A percentile compares a stretch with the other conserved stretches of the same genome.
These are phyloP conservation scores for Trichoderma arundinaceum DNA, from an alignment of 2,329 filamentous ascomycete species.

Conservation along the genomic window DNA sequence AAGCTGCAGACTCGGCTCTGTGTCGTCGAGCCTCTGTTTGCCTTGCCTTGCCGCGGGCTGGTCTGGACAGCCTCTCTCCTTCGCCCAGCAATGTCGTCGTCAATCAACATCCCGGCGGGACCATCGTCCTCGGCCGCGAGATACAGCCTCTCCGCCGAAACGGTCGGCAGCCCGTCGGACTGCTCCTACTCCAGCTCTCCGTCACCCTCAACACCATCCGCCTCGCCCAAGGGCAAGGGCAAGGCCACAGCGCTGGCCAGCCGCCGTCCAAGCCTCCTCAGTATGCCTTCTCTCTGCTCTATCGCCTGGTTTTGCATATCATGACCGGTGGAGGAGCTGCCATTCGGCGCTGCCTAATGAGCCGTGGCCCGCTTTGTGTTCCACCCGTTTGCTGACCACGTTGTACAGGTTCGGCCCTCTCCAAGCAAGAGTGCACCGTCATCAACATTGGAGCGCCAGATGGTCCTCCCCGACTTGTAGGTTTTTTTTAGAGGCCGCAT, in stretches of 20 bases:
- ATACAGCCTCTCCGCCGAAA: constrained; percentile 52
- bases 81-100: constrained; percentile 63
- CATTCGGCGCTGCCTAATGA: constrained; percentile 14
- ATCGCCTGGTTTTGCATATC: neutral
- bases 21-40: constrained; percentile 21
- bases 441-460: constrained; percentile 79
- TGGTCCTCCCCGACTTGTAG: constrained; percentile 72
- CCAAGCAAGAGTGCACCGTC: constrained; percentile 77
- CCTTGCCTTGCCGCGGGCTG: constrained; percentile 10
- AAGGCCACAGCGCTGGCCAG: constrained; percentile 55
- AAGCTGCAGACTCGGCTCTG: constrained; percentile 19
- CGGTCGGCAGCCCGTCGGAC: constrained; percentile 53
- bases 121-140: constrained; percentile 43
- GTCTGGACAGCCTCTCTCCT: constrained; percentile 18
- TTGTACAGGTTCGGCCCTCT: constrained; percentile 69
- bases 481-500: constrained; percentile 39
- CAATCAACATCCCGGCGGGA: constrained; percentile 68
- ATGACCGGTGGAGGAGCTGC: neutral
- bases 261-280: constrained; percentile 66
- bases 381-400: constrained; percentile 40
- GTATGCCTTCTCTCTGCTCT: constrained; percentile 47
- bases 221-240: constrained; percentile 54
- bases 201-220: constrained; percentile 64
- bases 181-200: constrained; percentile 50
- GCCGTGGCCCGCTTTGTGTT: constrained; percentile 20